These are phyloP conservation scores for Coffea humblotiana DNA, from an alignment of 305 asterid species.

Conservation along the genomic window DNA sequence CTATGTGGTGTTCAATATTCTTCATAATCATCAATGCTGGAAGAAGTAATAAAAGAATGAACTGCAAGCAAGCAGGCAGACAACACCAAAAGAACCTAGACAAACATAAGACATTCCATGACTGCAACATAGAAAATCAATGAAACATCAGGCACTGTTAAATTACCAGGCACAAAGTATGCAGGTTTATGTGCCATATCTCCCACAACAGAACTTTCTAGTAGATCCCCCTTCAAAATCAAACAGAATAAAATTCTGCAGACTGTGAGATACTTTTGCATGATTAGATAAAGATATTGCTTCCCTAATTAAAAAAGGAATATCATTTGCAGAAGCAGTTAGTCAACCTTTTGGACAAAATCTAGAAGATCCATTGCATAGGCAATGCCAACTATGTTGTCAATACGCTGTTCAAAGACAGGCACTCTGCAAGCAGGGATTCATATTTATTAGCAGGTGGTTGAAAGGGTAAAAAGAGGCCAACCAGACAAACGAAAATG, in stretches of 20 bases:
- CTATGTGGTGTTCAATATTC: not conserved
- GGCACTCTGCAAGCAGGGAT: constrained; percentile 69
- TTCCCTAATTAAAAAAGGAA: constrained; percentile 21
- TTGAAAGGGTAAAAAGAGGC: not conserved
- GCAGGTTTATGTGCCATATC: constrained; percentile 98
- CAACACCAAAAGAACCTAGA: not conserved
- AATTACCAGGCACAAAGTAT: constrained; percentile 96
- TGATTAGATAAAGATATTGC: constrained; percentile 31
- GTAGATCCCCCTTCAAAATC: constrained; percentile 93
- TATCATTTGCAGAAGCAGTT: constrained; percentile 20
- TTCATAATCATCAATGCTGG: not conserved
- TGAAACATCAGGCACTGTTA: constrained; percentile 3
- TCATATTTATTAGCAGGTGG: constrained; percentile 19
- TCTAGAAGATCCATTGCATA: constrained; percentile 99
- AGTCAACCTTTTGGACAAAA: constrained; percentile 82
- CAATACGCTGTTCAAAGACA: constrained; percentile 95
- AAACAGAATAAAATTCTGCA: constrained; percentile 59
- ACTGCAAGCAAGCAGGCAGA: not conserved
- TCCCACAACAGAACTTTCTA: constrained; percentile 84
- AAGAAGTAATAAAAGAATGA: not conserved
- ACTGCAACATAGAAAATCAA: constrained; percentile 3
- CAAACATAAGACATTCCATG: not conserved
- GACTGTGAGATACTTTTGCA: constrained; percentile 47
- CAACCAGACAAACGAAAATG: not conserved
- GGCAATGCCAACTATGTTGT: constrained; percentile 97